Evolutionary conservation across 371 early-diverging fungal species (phyloP).

Genomic region (Apophysomyces variabilis): DNA sequence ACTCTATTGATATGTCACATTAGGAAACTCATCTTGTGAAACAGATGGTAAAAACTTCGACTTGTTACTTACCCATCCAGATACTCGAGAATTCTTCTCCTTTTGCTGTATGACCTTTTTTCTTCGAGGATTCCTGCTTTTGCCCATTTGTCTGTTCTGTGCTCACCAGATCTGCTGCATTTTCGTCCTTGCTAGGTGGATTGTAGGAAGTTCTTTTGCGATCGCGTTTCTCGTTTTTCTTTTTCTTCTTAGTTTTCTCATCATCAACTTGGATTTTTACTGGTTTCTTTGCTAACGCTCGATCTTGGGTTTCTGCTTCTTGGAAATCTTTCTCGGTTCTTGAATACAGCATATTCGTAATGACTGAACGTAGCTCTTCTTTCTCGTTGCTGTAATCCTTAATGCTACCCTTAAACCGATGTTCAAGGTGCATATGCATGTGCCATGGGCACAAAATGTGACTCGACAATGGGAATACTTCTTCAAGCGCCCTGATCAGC

Average conservation of each 20-base stretch:
- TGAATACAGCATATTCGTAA: not conserved
- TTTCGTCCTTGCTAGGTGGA: not conserved
- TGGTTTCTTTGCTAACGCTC: not conserved
- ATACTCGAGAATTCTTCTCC: not conserved
- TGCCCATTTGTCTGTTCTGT: not conserved
- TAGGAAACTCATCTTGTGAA: too few species aligned
- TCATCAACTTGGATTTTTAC: not conserved
- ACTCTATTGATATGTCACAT: not conserved
- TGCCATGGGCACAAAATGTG: slow-evolving; percentile 16
- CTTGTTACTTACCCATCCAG: not conserved
- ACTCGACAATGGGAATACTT: not conserved
- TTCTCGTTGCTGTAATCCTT: not conserved
- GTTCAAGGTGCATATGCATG: not conserved
- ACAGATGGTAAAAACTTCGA: too few species aligned
- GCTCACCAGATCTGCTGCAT: not conserved
- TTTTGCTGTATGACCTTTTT: not conserved
- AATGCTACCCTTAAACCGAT: not conserved
- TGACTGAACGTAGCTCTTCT: not conserved
- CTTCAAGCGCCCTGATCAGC: not conserved
- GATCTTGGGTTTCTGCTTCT: not conserved
- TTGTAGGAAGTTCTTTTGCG: not conserved
- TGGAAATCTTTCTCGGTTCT: not conserved
- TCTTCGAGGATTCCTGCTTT: not conserved
- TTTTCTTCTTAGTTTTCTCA: not conserved
- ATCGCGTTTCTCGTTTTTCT: not conserved